phyloP scores from a whole-genome alignment of 2,329 filamentous ascomycete genomes.

The Mollisia scopiformis region DNA sequence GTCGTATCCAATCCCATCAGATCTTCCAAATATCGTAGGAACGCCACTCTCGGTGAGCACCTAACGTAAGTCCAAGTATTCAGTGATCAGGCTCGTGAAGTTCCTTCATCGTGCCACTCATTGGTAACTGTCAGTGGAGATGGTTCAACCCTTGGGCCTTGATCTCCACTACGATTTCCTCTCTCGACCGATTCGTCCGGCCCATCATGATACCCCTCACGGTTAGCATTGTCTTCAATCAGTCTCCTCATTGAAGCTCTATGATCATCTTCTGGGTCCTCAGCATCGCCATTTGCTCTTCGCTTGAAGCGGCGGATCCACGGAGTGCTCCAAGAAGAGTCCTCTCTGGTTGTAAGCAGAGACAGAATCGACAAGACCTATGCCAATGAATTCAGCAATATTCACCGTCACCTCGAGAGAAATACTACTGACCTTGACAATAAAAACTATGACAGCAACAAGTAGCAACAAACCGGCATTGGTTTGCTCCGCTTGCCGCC shows the following conservation, averaged over 20 bases:
- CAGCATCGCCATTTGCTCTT: slow-evolving; percentile 9
- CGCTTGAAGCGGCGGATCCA: slow-evolving; percentile 24
- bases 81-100: background rate
- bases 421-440: slow-evolving; percentile 56
- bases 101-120: slow-evolving; percentile 27
- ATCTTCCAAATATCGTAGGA: background rate
- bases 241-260: slow-evolving; percentile 27
- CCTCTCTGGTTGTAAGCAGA: slow-evolving; percentile 35
- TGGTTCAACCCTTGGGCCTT: slow-evolving; percentile 30
- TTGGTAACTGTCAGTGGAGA: slow-evolving; percentile 25
- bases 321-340: slow-evolving; percentile 26
- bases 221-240: slow-evolving; percentile 28
- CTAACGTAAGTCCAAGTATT: background rate
- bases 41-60: background rate
- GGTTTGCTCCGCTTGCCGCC: slow-evolving; percentile 57
- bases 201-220: slow-evolving; percentile 29
- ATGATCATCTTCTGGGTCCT: slow-evolving; percentile 26
- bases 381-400: background rate
- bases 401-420: background rate
- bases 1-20: background rate
- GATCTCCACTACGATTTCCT: slow-evolving; percentile 8
- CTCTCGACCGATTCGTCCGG: slow-evolving; percentile 4
- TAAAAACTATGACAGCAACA: slow-evolving; percentile 54
- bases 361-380: slow-evolving; percentile 29
- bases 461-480: slow-evolving; percentile 58